Percentiles rank a stretch among this genome's conserved stretches.
Conservation (phyloP, 2,329 filamentous ascomycete genomes). For the Penicillium corylophilum region DNA sequence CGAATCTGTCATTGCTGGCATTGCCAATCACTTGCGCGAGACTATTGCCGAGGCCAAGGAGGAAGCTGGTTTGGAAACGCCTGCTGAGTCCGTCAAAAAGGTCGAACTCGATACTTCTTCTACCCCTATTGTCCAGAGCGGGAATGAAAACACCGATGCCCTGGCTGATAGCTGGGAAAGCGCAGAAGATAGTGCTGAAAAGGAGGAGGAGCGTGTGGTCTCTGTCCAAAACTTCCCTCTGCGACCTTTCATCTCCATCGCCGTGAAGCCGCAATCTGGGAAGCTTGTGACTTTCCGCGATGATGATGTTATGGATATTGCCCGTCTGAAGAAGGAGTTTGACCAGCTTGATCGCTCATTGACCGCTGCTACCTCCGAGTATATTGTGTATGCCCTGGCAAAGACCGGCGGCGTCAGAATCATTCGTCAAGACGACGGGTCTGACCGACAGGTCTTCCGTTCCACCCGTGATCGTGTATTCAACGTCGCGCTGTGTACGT, state of each 20-base stretch:
- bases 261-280: constrained; percentile 51
- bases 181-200: constrained; percentile 68
- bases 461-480: constrained; percentile 92
- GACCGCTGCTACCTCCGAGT: constrained; percentile 82
- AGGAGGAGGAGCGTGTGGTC: constrained; percentile 64
- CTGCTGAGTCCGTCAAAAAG: constrained; percentile 50
- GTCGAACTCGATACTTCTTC: constrained; percentile 38
- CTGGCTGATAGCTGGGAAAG: constrained; percentile 90
- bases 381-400: constrained; percentile 91
- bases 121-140: constrained; percentile 55
- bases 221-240: constrained; percentile 94
- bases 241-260: constrained; percentile 92
- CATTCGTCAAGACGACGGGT: constrained; percentile 90
- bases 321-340: constrained; percentile 93
- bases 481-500: constrained; percentile 80
- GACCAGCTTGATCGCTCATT: constrained; percentile 95
- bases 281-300: constrained; percentile 66
- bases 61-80: constrained; percentile 33
- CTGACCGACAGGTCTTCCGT: constrained; percentile 87
- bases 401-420: constrained; percentile 91
- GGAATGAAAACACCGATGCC: constrained; percentile 55
- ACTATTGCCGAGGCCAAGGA: constrained; percentile 44
- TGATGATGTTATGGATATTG: constrained; percentile 85
- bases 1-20: constrained; percentile 34
- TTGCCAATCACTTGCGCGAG: constrained; percentile 37